Conservation (phyloP, 106 monocot species). For the Apostasia ramifera region DNA sequence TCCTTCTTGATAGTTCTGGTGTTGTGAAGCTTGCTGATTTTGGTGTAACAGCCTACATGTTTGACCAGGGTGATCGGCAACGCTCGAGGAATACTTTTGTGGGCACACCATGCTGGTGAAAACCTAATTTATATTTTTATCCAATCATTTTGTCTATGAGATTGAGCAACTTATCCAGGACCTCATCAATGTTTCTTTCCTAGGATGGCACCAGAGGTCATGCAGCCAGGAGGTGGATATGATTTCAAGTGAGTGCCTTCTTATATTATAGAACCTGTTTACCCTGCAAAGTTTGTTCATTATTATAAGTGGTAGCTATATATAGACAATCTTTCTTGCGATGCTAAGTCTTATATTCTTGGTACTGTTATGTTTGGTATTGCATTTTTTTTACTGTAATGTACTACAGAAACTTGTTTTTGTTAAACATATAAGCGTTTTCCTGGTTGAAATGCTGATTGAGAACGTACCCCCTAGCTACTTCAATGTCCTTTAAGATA, state of each 20-base stretch:
- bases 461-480: no score
- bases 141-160: background rate
- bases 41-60: slow-evolving; percentile 95
- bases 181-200: background rate
- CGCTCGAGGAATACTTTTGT: slow-evolving; percentile 90
- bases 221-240: slow-evolving; percentile 93
- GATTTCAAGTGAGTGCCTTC: slow-evolving; percentile 77
- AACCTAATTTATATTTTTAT: background rate
- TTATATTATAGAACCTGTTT: no score
- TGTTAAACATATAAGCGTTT: no score
- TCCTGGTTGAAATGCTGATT: no score
- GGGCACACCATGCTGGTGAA: slow-evolving; percentile 93
- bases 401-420: no score
- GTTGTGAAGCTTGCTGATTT: slow-evolving; percentile 87
- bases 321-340: no score
- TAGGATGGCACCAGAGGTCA: slow-evolving; percentile 99
- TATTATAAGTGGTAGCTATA: no score
- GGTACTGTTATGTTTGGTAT: no score
- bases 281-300: no score
- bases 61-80: slow-evolving; percentile 88
- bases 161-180: background rate
- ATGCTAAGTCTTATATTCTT: no score
- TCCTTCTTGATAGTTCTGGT: slow-evolving; percentile 83
- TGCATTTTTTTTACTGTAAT: no score
- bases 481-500: no score